phyloP scores from a whole-genome alignment of 306 rosid species.

The Vigna mungo region DNA sequence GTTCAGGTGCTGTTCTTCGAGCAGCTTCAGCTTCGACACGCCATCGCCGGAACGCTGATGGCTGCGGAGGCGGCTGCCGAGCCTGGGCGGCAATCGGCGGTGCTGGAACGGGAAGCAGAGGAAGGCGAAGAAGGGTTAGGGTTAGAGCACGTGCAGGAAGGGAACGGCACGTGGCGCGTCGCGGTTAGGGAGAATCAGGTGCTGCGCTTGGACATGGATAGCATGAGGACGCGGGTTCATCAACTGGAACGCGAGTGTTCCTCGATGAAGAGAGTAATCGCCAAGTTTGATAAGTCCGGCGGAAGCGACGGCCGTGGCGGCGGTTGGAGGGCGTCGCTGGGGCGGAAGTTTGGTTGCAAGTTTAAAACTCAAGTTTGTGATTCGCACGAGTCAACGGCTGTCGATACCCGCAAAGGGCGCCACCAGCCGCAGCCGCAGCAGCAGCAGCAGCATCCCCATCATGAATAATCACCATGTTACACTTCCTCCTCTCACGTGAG shows the following conservation, averaged over 20 bases:
- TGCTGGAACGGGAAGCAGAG: slow-evolving; percentile 44
- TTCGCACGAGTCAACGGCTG: slow-evolving; percentile 80
- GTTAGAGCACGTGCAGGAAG: slow-evolving; percentile 46
- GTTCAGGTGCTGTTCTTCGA: slow-evolving; percentile 92
- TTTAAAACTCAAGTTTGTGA: slow-evolving; percentile 96
- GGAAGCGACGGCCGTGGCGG: slow-evolving; percentile 42
- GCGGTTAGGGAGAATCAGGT: slow-evolving; percentile 97
- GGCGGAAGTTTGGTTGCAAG: slow-evolving; percentile 79
- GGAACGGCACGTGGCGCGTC: slow-evolving; percentile 66
- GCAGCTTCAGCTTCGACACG: slow-evolving; percentile 97
- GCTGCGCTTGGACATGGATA: slow-evolving; percentile 94
- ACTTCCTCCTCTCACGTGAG: slow-evolving; percentile 39
- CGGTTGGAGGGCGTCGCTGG: slow-evolving; percentile 65
- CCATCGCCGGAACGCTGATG: slow-evolving; percentile 79
- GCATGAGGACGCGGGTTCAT: slow-evolving; percentile 99
- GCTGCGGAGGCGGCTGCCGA: slow-evolving; percentile 64
- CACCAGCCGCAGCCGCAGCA: slow-evolving; percentile 50
- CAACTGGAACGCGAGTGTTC: slow-evolving; percentile 95
- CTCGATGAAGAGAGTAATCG: slow-evolving; percentile 81
- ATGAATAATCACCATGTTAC: slow-evolving; percentile 45
- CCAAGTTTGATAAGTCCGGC: slow-evolving; percentile 63
- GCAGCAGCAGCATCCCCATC: slow-evolving; percentile 60
- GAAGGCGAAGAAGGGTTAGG: slow-evolving; percentile 34
- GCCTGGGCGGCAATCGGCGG: slow-evolving; percentile 54
- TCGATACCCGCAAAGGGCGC: slow-evolving; percentile 71